Percentiles rank a stretch among this genome's conserved stretches.
These are phyloP conservation scores for Pythium pectinolyticum DNA, from an alignment of 352 stramenopile species.

Conservation along the genomic window DNA sequence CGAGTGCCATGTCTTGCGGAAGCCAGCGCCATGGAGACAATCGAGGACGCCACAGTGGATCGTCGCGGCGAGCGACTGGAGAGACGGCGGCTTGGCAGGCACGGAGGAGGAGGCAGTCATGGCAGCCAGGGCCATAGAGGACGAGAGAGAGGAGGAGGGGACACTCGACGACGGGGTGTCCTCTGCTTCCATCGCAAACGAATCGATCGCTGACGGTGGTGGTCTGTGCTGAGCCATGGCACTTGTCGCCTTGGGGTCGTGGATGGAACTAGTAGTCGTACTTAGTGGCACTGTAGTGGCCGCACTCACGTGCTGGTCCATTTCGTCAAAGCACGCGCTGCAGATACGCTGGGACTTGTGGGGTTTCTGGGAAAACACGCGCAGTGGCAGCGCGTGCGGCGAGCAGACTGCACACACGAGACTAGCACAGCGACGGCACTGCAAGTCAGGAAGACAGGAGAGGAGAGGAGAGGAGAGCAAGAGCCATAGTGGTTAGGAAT, in stretches of 20 bases:
- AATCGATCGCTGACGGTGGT: neutral
- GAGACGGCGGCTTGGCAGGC: constrained; percentile 5
- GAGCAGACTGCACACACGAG: constrained; percentile 72
- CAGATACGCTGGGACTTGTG: constrained; percentile 53
- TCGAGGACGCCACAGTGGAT: constrained; percentile 55
- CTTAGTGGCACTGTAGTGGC: too few species aligned
- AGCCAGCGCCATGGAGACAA: constrained; percentile 52
- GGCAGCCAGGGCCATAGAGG: too few species aligned
- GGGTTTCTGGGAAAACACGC: constrained; percentile 47
- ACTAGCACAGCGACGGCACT: constrained; percentile 65
- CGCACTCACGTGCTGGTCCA: constrained; percentile 27
- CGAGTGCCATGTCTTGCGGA: constrained; percentile 60
- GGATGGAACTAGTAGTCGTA: too few species aligned
- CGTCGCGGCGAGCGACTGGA: constrained; percentile 24
- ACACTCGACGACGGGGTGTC: too few species aligned
- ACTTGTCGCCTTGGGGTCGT: constrained; percentile 12
- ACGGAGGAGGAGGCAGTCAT: neutral
- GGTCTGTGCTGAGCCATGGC: constrained; percentile 1
- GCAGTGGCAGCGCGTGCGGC: constrained; percentile 45
- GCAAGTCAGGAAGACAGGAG: neutral
- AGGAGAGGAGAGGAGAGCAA: too few species aligned
- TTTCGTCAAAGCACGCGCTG: constrained; percentile 39
- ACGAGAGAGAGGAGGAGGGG: too few species aligned
- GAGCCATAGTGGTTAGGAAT: too few species aligned
- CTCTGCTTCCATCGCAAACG: constrained; percentile 1